Evolutionary conservation across 768 basidiomycete species (phyloP).

Genomic region (Rhodotorula diobovata): DNA sequence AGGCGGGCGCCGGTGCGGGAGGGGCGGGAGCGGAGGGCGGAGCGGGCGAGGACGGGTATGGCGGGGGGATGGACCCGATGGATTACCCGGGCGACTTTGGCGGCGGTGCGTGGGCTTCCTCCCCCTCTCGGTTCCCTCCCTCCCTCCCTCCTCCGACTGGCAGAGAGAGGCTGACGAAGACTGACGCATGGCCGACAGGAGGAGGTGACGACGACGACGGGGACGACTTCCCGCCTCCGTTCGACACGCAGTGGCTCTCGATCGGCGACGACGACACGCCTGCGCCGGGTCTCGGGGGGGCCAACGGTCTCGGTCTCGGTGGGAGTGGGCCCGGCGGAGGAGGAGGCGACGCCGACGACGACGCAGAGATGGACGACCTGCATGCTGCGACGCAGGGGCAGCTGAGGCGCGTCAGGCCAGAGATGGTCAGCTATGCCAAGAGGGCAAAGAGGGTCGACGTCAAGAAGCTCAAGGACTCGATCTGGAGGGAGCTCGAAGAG

Average conservation of each 20-base stretch:
- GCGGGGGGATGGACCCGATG: conserved; percentile 9
- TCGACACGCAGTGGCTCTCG: conserved; percentile 33
- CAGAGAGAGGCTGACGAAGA: neutral
- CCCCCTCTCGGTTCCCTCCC: neutral
- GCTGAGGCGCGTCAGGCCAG: conserved; percentile 71
- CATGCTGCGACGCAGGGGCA: conserved; percentile 69
- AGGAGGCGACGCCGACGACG: conserved; percentile 44
- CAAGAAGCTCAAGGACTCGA: conserved; percentile 91
- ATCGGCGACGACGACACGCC: conserved; percentile 38
- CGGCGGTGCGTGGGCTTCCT: neutral
- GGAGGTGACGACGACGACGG: conserved; percentile 11
- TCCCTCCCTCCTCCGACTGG: neutral
- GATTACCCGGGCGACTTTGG: neutral
- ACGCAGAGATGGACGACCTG: conserved; percentile 63
- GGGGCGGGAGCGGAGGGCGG: neutral
- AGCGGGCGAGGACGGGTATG: neutral
- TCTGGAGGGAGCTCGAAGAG: conserved; percentile 84
- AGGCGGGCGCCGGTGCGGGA: conserved; percentile 73
- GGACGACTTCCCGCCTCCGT: conserved; percentile 20
- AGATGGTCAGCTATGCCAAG: conserved; percentile 89
- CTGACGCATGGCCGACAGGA: neutral
- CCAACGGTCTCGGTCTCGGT: conserved; percentile 38
- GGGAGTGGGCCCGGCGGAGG: too few relatives aligned
- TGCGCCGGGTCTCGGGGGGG: too few relatives aligned
- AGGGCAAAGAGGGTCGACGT: conserved; percentile 96